Percentiles rank a stretch among this genome's conserved stretches.
Conservation (phyloP, 192 early-diverging fungal genomes). For the Rhizophagus clarus region DNA sequence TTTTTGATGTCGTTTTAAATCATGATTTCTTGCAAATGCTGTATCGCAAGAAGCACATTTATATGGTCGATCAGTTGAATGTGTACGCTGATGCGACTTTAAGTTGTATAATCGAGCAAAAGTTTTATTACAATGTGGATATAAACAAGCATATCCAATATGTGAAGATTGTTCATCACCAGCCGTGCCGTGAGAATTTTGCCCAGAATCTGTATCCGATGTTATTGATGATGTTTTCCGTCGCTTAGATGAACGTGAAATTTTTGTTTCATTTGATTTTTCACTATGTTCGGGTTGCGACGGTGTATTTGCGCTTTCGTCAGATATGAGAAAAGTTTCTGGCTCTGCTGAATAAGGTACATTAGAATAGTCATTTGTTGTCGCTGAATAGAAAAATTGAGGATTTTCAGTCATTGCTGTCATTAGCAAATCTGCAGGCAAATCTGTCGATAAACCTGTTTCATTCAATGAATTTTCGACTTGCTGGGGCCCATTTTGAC, state of each 20-base stretch:
- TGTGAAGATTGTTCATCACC: neutral
- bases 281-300: neutral
- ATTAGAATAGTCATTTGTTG: conserved; percentile 16
- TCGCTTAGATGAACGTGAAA: neutral
- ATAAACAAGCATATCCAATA: conserved; percentile 32
- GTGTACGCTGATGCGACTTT: conserved; percentile 79
- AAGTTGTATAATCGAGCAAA: conserved; percentile 91
- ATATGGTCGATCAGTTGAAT: conserved; percentile 76
- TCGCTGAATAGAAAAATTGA: neutral
- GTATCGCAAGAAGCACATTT: conserved; percentile 63
- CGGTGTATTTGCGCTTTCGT: neutral
- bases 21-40: conserved; percentile 79
- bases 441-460: neutral
- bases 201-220: neutral
- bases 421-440: conserved; percentile 7
- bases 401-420: conserved; percentile 16
- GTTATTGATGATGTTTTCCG: neutral
- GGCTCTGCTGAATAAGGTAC: neutral
- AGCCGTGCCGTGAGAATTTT: neutral
- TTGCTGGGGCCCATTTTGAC: neutral
- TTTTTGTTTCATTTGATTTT: neutral
- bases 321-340: conserved; percentile 7
- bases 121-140: conserved; percentile 77
- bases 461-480: neutral
- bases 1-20: conserved; percentile 73